These are phyloP conservation scores for Botrytis fabae DNA, from an alignment of 2,329 filamentous ascomycete genomes.

Conservation along the genomic window DNA sequence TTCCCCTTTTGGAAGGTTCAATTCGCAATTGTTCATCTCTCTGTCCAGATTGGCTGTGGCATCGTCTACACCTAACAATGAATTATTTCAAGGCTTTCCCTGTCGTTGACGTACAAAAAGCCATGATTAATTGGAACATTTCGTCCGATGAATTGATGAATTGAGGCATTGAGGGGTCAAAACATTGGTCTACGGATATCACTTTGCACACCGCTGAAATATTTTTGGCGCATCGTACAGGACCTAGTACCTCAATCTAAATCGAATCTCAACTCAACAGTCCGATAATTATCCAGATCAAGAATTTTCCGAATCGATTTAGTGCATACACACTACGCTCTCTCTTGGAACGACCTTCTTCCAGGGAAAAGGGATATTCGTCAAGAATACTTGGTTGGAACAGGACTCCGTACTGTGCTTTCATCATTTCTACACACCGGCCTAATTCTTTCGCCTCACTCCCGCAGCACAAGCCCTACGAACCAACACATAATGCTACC, in stretches of 20 bases:
- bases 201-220: conserved; percentile 18
- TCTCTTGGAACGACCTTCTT: not conserved
- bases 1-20: conserved; percentile 1
- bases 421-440: not conserved
- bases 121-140: conserved; percentile 5
- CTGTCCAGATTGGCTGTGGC: conserved; percentile 2
- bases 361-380: not conserved
- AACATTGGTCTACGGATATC: not conserved
- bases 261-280: not conserved
- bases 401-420: not conserved
- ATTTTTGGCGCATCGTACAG: not conserved
- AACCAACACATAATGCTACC: not conserved
- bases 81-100: conserved; percentile 1
- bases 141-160: not conserved
- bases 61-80: not conserved
- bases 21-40: not conserved
- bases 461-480: conserved; percentile 22
- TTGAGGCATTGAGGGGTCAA: not conserved
- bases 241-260: not conserved
- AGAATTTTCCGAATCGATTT: conserved; percentile 1
- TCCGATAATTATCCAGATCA: not conserved
- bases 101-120: not conserved
- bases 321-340: not conserved
- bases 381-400: not conserved
- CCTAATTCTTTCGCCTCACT: conserved; percentile 8